These are phyloP conservation scores for Pyrenophora seminiperda DNA, from an alignment of 2,329 filamentous ascomycete species.

Conservation along the genomic window DNA sequence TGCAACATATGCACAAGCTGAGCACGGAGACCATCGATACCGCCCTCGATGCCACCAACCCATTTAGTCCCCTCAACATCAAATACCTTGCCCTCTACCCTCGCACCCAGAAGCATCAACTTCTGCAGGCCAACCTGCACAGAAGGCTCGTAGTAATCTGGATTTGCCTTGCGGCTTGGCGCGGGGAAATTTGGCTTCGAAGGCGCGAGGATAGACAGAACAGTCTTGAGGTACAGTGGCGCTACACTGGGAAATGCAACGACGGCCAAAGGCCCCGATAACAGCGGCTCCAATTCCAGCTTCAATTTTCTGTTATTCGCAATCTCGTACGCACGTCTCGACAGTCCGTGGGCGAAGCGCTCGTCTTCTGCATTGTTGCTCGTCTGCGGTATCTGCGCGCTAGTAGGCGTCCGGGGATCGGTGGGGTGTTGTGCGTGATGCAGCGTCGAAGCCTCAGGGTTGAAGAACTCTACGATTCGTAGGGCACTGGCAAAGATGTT, in stretches of 20 bases:
- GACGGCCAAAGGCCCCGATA: constrained; percentile 80
- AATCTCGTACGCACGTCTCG: constrained; percentile 58
- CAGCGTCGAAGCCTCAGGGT: constrained; percentile 38
- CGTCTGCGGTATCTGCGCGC: constrained; percentile 40
- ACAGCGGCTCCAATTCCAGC: constrained; percentile 72
- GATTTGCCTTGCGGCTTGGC: constrained; percentile 74
- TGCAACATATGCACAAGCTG: constrained; percentile 84
- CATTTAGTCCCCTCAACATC: constrained; percentile 73
- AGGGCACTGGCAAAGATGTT: constrained; percentile 87
- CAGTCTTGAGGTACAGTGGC: constrained; percentile 81
- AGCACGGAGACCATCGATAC: constrained; percentile 77
- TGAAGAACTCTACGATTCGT: constrained; percentile 81
- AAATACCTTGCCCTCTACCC: constrained; percentile 84
- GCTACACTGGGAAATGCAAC: constrained; percentile 82
- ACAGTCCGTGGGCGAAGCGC: constrained; percentile 64
- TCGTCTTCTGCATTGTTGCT: constrained; percentile 54
- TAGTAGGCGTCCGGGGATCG: constrained; percentile 42
- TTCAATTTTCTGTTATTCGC: constrained; percentile 58
- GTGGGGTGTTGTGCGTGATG: constrained; percentile 34
- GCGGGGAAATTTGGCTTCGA: constrained; percentile 72
- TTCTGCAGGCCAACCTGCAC: constrained; percentile 87
- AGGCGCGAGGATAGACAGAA: constrained; percentile 77
- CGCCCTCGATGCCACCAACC: constrained; percentile 79
- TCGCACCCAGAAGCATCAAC: constrained; percentile 81
- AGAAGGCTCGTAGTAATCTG: constrained; percentile 77